A percentile compares a stretch with the other conserved stretches of the same genome.
Conservation (phyloP, 2,329 filamentous ascomycete genomes). For the Fusarium marasasianum region DNA sequence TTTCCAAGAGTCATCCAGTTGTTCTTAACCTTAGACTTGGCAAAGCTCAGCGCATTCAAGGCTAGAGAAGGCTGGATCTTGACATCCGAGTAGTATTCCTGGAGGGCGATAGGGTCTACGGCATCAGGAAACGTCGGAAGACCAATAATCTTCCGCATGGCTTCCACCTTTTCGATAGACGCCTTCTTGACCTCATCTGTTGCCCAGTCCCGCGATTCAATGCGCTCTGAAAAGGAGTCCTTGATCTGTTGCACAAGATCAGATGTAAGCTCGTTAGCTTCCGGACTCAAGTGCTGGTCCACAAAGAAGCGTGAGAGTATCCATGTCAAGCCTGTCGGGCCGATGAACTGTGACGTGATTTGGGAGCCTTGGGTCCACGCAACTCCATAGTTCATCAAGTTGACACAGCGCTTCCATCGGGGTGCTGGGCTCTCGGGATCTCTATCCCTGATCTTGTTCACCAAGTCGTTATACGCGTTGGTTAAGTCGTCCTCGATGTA, state of each 20-base stretch:
- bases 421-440: not conserved
- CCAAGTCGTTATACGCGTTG: not conserved
- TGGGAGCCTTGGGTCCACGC: not conserved
- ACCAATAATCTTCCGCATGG: slow-evolving; percentile 74
- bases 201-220: slow-evolving; percentile 71
- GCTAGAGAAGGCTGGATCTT: slow-evolving; percentile 65
- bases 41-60: slow-evolving; percentile 63
- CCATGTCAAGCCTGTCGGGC: slow-evolving; percentile 64
- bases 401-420: not conserved
- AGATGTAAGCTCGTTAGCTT: slow-evolving; percentile 71
- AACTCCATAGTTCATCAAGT: not conserved
- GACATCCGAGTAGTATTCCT: slow-evolving; percentile 65
- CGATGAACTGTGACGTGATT: not conserved
- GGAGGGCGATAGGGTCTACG: slow-evolving; percentile 63
- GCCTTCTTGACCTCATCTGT: slow-evolving; percentile 66
- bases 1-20: slow-evolving; percentile 68
- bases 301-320: slow-evolving; percentile 77
- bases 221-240: slow-evolving; percentile 68
- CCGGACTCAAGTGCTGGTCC: slow-evolving; percentile 72
- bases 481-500: not conserved
- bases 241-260: slow-evolving; percentile 78
- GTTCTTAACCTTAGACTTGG: slow-evolving; percentile 56
- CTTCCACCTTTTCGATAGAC: slow-evolving; percentile 71
- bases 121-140: slow-evolving; percentile 73
- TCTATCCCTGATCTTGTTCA: not conserved